phyloP scores from a whole-genome alignment of 2,329 filamentous ascomycete genomes.

The Coleophoma cylindrospora region DNA sequence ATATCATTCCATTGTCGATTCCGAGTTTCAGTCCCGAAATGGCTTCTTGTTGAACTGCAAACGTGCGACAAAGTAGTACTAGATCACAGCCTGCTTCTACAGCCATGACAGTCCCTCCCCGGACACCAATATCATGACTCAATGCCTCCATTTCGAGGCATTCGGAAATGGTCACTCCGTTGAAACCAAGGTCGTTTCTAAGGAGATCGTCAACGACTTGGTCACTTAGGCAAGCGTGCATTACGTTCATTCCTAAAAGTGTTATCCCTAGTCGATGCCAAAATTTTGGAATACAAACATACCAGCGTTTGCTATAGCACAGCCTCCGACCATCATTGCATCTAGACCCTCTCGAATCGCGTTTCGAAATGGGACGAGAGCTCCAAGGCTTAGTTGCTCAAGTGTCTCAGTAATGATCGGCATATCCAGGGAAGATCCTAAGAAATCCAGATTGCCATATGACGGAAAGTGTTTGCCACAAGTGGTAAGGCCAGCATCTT shows the following conservation, averaged over 20 bases:
- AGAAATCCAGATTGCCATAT: constrained; percentile 90
- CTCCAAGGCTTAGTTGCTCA: constrained; percentile 87
- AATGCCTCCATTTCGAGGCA: constrained; percentile 96
- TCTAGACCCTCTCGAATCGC: constrained; percentile 84
- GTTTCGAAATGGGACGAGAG: constrained; percentile 85
- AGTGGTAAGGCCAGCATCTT: constrained; percentile 81
- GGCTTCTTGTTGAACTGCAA: constrained; percentile 84
- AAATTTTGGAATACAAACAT: constrained; percentile 1
- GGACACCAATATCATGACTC: constrained; percentile 93
- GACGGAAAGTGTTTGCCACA: constrained; percentile 97
- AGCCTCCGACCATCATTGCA: constrained; percentile 93
- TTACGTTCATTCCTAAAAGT: constrained; percentile 77
- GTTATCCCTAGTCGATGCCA: not conserved
- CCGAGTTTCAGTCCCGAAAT: constrained; percentile 86
- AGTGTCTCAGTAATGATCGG: constrained; percentile 94
- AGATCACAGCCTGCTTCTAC: constrained; percentile 94
- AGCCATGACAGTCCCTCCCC: constrained; percentile 94
- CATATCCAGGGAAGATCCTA: constrained; percentile 85
- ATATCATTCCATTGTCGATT: constrained; percentile 85
- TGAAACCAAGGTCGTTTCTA: constrained; percentile 82
- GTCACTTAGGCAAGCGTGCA: constrained; percentile 95
- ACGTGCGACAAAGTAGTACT: constrained; percentile 81
- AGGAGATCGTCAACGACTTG: constrained; percentile 89
- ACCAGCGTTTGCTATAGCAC: constrained; percentile 72
- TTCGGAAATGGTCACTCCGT: constrained; percentile 90